phyloP scores from a whole-genome alignment of 371 early-diverging fungal genomes.

The Mucor lusitanicus region DNA sequence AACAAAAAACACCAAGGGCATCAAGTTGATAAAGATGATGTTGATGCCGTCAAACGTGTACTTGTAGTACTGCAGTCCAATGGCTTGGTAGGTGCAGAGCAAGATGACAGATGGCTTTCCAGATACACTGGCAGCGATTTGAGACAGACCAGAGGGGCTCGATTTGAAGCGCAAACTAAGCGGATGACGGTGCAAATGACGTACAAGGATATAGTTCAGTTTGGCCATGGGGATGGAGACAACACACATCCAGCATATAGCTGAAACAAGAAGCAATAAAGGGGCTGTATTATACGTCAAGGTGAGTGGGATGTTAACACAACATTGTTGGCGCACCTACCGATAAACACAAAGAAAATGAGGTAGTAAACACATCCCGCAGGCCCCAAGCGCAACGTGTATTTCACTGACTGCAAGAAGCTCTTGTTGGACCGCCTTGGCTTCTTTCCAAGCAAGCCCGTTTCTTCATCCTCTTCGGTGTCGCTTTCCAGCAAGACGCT shows the following conservation, averaged over 20 bases:
- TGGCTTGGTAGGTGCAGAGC: constrained; percentile 78
- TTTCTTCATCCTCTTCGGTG: constrained; percentile 30
- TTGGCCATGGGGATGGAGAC: constrained; percentile 94
- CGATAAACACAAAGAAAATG: constrained; percentile 30
- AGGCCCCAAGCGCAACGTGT: constrained; percentile 41
- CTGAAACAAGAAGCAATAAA: constrained; percentile 71
- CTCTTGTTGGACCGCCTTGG: constrained; percentile 2
- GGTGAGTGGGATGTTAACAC: too few relatives aligned
- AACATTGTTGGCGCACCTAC: too few relatives aligned
- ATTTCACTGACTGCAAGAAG: background rate
- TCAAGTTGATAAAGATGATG: constrained; percentile 92
- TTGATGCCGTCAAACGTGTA: constrained; percentile 96
- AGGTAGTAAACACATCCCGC: constrained; percentile 54
- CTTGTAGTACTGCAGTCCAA: constrained; percentile 85
- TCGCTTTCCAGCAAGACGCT: background rate
- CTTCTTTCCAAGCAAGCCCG: constrained; percentile 19
- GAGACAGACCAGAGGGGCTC: constrained; percentile 43
- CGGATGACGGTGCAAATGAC: constrained; percentile 79
- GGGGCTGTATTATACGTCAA: constrained; percentile 72
- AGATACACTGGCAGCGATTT: constrained; percentile 4
- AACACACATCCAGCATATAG: constrained; percentile 84
- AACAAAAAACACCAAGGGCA: constrained; percentile 78
- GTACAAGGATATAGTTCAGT: constrained; percentile 74
- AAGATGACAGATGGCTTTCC: constrained; percentile 55
- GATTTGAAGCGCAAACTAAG: constrained; percentile 70